Percentiles rank a stretch among this genome's conserved stretches.
Evolutionary conservation across 1,284 basidiomycete genomes (phyloP).

Genomic region (Trametes polyzona): DNA sequence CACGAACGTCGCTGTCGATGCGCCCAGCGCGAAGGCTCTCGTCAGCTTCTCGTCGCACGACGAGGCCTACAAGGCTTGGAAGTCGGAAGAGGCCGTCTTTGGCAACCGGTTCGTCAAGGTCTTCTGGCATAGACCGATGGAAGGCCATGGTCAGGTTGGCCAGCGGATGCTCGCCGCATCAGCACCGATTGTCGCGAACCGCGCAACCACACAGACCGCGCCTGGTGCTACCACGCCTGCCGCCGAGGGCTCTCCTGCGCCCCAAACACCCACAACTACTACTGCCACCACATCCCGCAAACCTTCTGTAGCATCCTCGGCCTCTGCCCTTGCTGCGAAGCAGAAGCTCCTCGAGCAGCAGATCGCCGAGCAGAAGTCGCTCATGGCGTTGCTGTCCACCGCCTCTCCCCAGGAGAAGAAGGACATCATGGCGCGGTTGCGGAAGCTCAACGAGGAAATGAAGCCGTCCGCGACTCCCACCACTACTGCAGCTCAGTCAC

Average conservation of each 20-base stretch:
- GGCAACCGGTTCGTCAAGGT: constrained; percentile 94
- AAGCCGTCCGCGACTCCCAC: constrained; percentile 44
- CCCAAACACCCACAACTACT: constrained; percentile 22
- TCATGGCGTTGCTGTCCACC: constrained; percentile 74
- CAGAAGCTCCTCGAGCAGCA: constrained; percentile 81
- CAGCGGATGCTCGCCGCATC: constrained; percentile 79
- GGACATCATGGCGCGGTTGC: constrained; percentile 75
- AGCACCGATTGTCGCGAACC: constrained; percentile 70
- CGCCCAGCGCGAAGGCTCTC: constrained; percentile 73
- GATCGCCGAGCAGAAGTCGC: constrained; percentile 88
- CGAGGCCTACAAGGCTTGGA: constrained; percentile 90
- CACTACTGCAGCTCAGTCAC: constrained; percentile 35
- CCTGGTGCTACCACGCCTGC: constrained; percentile 32
- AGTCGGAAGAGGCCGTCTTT: constrained; percentile 91
- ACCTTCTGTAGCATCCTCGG: constrained; percentile 34
- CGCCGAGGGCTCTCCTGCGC: constrained; percentile 25
- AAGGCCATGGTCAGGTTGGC: constrained; percentile 81
- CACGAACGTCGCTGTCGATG: constrained; percentile 90
- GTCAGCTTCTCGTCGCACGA: constrained; percentile 88
- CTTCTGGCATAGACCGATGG: constrained; percentile 91
- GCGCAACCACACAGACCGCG: constrained; percentile 29
- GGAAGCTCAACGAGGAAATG: constrained; percentile 84
- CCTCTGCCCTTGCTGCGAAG: constrained; percentile 65
- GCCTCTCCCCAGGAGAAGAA: constrained; percentile 80
- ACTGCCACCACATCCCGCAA: constrained; percentile 34